Base-by-base conservation (phyloP, 768 basidiomycete genomes). In the Kwoniella bestiolae region DNA sequence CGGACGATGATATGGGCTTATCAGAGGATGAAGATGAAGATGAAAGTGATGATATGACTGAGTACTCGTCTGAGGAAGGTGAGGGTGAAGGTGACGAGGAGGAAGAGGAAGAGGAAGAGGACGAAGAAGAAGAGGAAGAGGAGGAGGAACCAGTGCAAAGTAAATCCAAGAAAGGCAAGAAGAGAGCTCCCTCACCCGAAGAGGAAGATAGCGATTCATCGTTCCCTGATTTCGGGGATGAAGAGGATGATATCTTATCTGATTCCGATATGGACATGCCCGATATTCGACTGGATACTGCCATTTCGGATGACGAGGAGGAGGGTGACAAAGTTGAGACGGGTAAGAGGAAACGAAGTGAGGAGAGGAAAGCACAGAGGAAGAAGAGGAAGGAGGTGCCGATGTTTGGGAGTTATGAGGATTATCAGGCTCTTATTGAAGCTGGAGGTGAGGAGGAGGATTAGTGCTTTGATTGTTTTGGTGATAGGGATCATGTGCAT, bases 381-480 rank as follows among this genome's bases (percentile, higher is more conserved):
- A 85, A 84, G 81, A 85, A 88, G 81, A 91, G 91, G 83, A 92
- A 88, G 82, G 75, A 73, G 56, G 63, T 80, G 69, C 80, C 80
- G 1, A 49, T 72, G 58, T 76, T 80, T 55, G 81, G 72, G 8
- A 72, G 69, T 67, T 80, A 80, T 60, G 81, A 82, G 67, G 81
- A 80, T 51, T 82, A 80, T 59, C 76, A 77, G 61, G 72, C 69
- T 35, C 61, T 82, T 25, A 82, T 82, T 67, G 80, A 82, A 49
- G 71, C 60, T 14, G 79, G 68, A 23, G 79, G 72, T 18, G 74
- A 71, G 49, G 74, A 74, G 47, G 79, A 79, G 60, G 80, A 81
- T 56, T 69, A 70, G 66, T n/a, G n/a, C n/a, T n/a, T n/a, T n/a
- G n/a, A n/a, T n/a, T n/a, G n/a, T n/a, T n/a, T n/a, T n/a, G n/a